phyloP scores from a whole-genome alignment of 73 alveolate species.

The Paramecium bursaria region DNA sequence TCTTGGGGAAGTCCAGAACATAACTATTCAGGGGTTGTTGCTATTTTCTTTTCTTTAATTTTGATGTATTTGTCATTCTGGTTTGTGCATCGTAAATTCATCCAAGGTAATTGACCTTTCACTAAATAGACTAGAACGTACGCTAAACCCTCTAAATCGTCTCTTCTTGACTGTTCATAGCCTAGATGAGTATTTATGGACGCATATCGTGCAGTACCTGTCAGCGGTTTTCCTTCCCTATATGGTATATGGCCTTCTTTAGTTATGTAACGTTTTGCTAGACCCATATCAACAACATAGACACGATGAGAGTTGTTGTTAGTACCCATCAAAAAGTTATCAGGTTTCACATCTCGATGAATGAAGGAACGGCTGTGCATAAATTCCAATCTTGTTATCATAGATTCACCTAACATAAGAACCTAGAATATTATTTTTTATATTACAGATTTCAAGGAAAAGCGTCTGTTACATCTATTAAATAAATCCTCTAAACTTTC shows the following conservation, averaged over 20 bases:
- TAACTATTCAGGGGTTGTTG: constrained; percentile 79
- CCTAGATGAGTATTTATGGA: constrained; percentile 86
- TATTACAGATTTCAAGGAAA: constrained; percentile 81
- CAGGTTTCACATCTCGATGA: constrained; percentile 93
- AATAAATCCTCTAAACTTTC: constrained; percentile 77
- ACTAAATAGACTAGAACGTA: constrained; percentile 73
- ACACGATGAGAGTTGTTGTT: constrained; percentile 74
- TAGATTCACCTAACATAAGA: constrained; percentile 79
- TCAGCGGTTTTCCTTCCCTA: constrained; percentile 87
- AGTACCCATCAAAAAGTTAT: constrained; percentile 84
- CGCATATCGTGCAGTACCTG: constrained; percentile 95
- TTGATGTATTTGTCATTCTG: constrained; percentile 74
- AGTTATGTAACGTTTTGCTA: constrained; percentile 82
- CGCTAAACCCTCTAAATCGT: constrained; percentile 87
- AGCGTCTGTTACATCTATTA: constrained; percentile 64
- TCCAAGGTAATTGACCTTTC: constrained; percentile 90
- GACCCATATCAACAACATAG: constrained; percentile 93
- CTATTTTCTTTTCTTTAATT: constrained; percentile 87
- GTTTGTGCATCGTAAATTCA: constrained; percentile 65
- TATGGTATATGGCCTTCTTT: constrained; percentile 78
- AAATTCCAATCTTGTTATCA: constrained; percentile 82
- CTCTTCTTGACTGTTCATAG: constrained; percentile 85
- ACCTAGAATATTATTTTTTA: constrained; percentile 30
- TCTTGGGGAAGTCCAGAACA: constrained; percentile 88
- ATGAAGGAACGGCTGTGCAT: constrained; percentile 79